Conservation (phyloP, 345 rosid genomes). For the Bruguiera sexangula region DNA sequence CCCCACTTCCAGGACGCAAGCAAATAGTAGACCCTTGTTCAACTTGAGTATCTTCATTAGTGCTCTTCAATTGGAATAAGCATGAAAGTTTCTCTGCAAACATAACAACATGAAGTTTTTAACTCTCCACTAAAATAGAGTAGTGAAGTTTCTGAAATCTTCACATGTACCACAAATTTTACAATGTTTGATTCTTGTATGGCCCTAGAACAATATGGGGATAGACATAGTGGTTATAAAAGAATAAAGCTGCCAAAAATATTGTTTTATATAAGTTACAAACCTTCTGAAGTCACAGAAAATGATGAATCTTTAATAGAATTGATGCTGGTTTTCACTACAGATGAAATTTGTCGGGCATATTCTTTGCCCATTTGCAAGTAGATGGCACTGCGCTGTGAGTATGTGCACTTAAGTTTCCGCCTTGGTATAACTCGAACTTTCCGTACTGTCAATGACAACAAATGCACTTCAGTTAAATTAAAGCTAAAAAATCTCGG, state of each 20-base stretch:
- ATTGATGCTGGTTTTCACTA: conserved; percentile 75
- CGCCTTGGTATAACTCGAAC: conserved; percentile 70
- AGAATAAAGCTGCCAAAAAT: background rate
- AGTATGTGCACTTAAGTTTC: conserved; percentile 63
- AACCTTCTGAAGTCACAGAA: conserved; percentile 70
- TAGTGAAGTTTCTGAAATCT: background rate
- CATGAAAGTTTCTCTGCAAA: conserved; percentile 70
- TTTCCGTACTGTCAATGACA: conserved; percentile 58
- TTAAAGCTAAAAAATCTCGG: background rate
- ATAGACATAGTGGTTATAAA: background rate
- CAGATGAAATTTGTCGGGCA: conserved; percentile 67
- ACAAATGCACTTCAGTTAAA: conserved; percentile 14
- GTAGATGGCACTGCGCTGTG: conserved; percentile 64
- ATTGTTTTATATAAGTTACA: conserved; percentile 7
- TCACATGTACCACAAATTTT: background rate
- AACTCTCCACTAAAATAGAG: background rate
- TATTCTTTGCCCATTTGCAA: conserved; percentile 79
- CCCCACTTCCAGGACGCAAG: conserved; percentile 84
- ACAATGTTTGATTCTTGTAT: too few relatives aligned
- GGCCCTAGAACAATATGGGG: too few relatives aligned
- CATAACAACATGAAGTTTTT: conserved; percentile 4
- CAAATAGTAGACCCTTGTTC: conserved; percentile 58
- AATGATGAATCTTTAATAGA: conserved; percentile 68
- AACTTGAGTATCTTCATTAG: conserved; percentile 53
- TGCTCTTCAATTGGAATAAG: conserved; percentile 74